phyloP scores from a whole-genome alignment of 345 rosid species.

The Anastatica hierochuntica region DNA sequence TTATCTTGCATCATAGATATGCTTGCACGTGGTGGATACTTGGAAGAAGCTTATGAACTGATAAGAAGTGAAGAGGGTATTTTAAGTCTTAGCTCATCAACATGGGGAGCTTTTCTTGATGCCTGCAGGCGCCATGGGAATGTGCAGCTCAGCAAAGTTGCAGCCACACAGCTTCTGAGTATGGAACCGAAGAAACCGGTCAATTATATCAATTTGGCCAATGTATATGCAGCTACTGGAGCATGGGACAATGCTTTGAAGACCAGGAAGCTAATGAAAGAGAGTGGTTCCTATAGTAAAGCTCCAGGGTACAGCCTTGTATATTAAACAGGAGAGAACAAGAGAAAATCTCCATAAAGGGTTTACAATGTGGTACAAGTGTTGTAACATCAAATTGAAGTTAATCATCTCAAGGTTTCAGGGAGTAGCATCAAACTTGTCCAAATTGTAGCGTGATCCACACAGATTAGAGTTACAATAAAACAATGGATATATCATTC shows the following conservation, averaged over 20 bases:
- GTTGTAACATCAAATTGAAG: not conserved
- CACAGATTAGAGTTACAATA: not conserved
- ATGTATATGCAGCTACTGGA: slow-evolving; percentile 47
- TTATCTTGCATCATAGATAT: slow-evolving; percentile 62
- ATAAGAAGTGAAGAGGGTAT: slow-evolving; percentile 29
- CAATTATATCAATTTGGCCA: slow-evolving; percentile 49
- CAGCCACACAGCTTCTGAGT: slow-evolving; percentile 37
- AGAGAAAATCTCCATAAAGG: not conserved
- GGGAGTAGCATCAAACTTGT: not conserved
- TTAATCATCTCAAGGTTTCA: slow-evolving; percentile 8
- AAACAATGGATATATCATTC: slow-evolving; percentile 4
- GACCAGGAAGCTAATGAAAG: slow-evolving; percentile 39
- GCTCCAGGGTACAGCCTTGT: slow-evolving; percentile 52
- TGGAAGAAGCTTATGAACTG: slow-evolving; percentile 46
- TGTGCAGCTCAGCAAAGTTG: slow-evolving; percentile 36
- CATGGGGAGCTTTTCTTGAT: slow-evolving; percentile 59
- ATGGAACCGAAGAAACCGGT: slow-evolving; percentile 46
- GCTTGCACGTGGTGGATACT: slow-evolving; percentile 52
- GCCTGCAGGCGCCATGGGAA: slow-evolving; percentile 47
- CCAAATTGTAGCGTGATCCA: not conserved
- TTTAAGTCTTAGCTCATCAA: slow-evolving; percentile 48
- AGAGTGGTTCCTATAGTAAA: slow-evolving; percentile 36
- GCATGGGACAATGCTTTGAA: slow-evolving; percentile 40
- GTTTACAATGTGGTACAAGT: not conserved
- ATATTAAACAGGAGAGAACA: slow-evolving; percentile 18